These are phyloP conservation scores for Aspergillus oerlinghausenensis DNA, from an alignment of 2,329 filamentous ascomycete species.

Conservation along the genomic window DNA sequence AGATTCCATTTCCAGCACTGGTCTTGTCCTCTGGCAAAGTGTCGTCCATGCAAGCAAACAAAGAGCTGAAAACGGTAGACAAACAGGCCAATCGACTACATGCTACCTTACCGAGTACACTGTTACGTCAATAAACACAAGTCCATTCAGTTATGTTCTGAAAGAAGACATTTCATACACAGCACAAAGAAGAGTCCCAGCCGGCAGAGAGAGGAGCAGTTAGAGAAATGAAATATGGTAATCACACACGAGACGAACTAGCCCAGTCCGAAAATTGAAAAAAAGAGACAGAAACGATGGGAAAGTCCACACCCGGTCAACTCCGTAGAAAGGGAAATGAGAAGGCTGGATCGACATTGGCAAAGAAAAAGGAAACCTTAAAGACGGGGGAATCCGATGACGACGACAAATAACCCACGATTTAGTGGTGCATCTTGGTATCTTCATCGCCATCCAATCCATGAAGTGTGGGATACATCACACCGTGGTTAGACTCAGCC, in stretches of 20 bases:
- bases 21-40: not conserved
- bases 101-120: not conserved
- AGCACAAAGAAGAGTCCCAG: not conserved
- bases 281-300: conserved; percentile 7
- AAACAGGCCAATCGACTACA: not conserved
- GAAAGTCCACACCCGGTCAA: not conserved
- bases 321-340: not conserved
- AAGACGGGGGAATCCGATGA: not conserved
- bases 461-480: conserved; percentile 31
- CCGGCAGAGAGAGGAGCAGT: not conserved
- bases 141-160: not conserved
- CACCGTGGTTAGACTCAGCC: conserved; percentile 12
- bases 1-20: not conserved
- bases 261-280: not conserved
- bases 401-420: conserved; percentile 8
- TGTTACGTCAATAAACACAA: not conserved
- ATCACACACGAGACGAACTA: not conserved
- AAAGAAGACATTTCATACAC: not conserved
- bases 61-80: not conserved
- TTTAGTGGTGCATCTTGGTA: conserved; percentile 31
- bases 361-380: not conserved
- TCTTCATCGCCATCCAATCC: conserved; percentile 33
- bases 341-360: not conserved
- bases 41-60: not conserved
- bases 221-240: not conserved